A percentile compares a stretch with the other conserved stretches of the same genome.
Conservation (phyloP, 768 basidiomycete genomes). For the Tephrocybe sp. region DNA sequence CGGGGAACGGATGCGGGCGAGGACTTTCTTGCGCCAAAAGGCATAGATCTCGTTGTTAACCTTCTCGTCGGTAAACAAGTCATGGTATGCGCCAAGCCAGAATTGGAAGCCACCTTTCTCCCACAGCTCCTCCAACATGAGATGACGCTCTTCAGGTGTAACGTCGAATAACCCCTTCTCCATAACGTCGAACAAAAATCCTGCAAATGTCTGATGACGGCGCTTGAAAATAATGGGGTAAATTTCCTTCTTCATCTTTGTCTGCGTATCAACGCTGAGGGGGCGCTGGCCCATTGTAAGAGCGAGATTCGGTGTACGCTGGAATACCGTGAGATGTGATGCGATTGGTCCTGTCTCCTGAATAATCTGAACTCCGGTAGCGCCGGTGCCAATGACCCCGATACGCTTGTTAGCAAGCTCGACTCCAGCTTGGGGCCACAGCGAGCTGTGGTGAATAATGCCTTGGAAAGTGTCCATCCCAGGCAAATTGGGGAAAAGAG, state of each 20-base stretch:
- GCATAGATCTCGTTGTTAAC: constrained; percentile 20
- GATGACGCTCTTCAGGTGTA: constrained; percentile 19
- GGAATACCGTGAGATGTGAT: constrained; percentile 24
- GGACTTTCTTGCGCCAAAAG: constrained; percentile 23
- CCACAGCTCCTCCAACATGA: constrained; percentile 19
- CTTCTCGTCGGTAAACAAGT: constrained; percentile 12
- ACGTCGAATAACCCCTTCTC: constrained; percentile 11
- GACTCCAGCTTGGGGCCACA: constrained; percentile 21
- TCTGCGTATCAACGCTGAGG: constrained; percentile 13
- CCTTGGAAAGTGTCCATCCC: constrained; percentile 23
- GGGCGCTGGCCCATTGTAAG: constrained; percentile 20
- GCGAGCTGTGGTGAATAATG: constrained; percentile 18
- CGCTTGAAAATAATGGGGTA: constrained; percentile 19
- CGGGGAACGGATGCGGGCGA: constrained; percentile 15
- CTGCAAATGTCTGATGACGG: constrained; percentile 18
- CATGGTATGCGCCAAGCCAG: constrained; percentile 16
- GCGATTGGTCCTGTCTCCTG: constrained; percentile 20
- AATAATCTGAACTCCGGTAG: constrained; percentile 26
- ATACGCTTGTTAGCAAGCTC: constrained; percentile 23
- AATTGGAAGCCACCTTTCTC: constrained; percentile 19
- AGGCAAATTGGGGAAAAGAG: constrained; percentile 15
- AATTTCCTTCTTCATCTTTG: constrained; percentile 16
- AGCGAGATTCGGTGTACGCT: constrained; percentile 24
- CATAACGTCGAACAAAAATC: constrained; percentile 12
- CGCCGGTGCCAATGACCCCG: constrained; percentile 26